Evolutionary conservation across 1,284 basidiomycete species (phyloP), one percentile per base, ranked within the genome.

Genomic region (Mycosarcoma mackinlayi): DNA sequence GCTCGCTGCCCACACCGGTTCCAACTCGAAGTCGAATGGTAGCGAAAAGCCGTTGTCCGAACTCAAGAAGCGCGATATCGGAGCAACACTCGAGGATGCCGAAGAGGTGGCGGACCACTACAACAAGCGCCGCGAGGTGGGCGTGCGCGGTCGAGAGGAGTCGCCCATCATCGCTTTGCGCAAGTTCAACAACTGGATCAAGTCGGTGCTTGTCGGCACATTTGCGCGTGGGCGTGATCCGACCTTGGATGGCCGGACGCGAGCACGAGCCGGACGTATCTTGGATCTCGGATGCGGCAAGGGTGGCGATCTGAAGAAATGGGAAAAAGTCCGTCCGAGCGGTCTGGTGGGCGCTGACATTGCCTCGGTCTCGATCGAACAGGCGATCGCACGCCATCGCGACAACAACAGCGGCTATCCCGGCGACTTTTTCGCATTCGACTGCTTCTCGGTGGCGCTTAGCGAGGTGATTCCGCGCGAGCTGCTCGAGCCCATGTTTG

Each of bases 241-340:
- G 14, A 52, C 7, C 0, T n/a, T 49, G 35, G 68, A 72, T 31
- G 62, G 70, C n/a, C 57, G 65, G 3, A 25, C 21, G 13, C 53
- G 55, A 27, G 21, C 61, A 13, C 55, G 67, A 1, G 63, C 67
- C 3, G 90, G 92, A 24, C 92, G 91, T 77, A 91, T 98, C 21
- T 86, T 99, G 27, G 96, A 99, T 82, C 87, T 99, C 81, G 96
- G 96, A 1, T 98, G 94, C 82, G 96, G 96, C 19, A 99, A 98
- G 83, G 96, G 96, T 28, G 96, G 96, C 6, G 96, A 99, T 84
- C 86, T 98, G 76, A 91, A 88, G 47, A 99, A 99, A 83, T 99
- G 96, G 96, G 86, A 87, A 42, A 93, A 92, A 82, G 92, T 93
- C n/a, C 87, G 87, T 39, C 89, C 94, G 18, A 86, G 84, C 66